Evolutionary conservation across 2,329 filamentous ascomycete species (phyloP).

Genomic region (Colletotrichum sp.): DNA sequence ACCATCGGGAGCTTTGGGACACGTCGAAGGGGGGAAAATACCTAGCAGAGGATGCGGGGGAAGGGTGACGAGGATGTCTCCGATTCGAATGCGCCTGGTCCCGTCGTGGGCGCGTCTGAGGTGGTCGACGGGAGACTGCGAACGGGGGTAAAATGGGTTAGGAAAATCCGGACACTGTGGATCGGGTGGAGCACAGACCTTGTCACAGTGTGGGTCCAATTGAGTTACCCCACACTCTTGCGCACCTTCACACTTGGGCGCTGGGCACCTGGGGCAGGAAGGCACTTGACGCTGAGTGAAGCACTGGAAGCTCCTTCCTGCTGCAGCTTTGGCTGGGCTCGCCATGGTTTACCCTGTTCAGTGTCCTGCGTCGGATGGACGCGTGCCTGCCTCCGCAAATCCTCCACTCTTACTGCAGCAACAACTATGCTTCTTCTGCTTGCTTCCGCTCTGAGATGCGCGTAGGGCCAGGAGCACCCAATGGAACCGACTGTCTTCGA

Average conservation of each 20-base stretch:
- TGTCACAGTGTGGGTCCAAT: background rate
- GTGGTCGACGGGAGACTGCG: background rate
- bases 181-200: background rate
- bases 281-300: background rate
- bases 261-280: background rate
- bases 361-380: background rate
- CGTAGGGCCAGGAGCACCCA: background rate
- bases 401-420: background rate
- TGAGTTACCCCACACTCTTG: constrained; percentile 15
- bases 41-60: background rate
- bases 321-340: background rate
- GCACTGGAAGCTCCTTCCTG: background rate
- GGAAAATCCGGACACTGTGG: constrained; percentile 10
- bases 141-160: constrained; percentile 7
- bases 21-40: background rate
- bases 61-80: background rate
- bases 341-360: background rate
- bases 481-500: background rate
- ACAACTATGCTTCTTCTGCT: background rate
- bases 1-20: background rate
- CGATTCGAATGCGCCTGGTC: background rate
- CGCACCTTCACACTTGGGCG: background rate
- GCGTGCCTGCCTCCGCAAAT: background rate
- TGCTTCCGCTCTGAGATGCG: background rate
- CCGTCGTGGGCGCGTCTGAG: background rate